A percentile compares a stretch with the other conserved stretches of the same genome.
phyloP scores from a whole-genome alignment of 2,329 filamentous ascomycete species.

The Sporothrix humicola region DNA sequence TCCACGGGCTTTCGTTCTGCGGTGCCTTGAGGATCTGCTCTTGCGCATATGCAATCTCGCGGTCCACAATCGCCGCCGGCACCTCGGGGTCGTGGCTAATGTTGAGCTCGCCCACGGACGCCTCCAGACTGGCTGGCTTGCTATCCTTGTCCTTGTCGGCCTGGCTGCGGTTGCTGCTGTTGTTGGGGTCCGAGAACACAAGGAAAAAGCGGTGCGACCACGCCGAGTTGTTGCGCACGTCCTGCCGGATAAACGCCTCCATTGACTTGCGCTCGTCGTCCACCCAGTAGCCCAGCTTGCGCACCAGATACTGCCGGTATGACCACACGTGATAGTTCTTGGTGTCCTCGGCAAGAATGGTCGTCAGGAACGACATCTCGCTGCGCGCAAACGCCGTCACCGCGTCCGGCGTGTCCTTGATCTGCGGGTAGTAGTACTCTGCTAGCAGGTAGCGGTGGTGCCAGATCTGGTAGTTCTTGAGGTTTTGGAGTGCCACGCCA shows the following conservation, averaged over 20 bases:
- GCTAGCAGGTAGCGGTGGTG: slow-evolving; percentile 71
- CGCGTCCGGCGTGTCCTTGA: slow-evolving; percentile 63
- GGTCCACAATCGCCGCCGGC: slow-evolving; percentile 67
- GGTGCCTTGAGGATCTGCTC: slow-evolving; percentile 77
- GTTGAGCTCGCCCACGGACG: slow-evolving; percentile 48
- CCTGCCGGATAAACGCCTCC: slow-evolving; percentile 73
- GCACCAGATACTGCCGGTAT: slow-evolving; percentile 77
- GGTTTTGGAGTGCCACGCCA: slow-evolving; percentile 76
- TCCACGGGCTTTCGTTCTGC: slow-evolving; percentile 95
- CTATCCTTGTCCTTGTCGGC: background rate
- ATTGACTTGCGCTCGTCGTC: slow-evolving; percentile 72
- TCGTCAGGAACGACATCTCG: slow-evolving; percentile 76
- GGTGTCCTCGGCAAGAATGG: slow-evolving; percentile 82
- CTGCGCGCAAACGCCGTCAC: slow-evolving; percentile 63
- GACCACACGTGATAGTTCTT: slow-evolving; percentile 99
- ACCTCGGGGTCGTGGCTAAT: slow-evolving; percentile 62
- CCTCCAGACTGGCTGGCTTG: slow-evolving; percentile 15
- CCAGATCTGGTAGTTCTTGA: slow-evolving; percentile 99
- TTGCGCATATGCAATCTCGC: slow-evolving; percentile 77
- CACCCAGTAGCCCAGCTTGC: slow-evolving; percentile 68
- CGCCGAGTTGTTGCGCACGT: slow-evolving; percentile 94
- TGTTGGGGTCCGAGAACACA: slow-evolving; percentile 71
- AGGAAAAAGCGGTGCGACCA: slow-evolving; percentile 98
- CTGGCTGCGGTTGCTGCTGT: slow-evolving; percentile 49
- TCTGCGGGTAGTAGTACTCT: slow-evolving; percentile 63